These are phyloP conservation scores for Cyclotella atomus DNA, from an alignment of 108 stramenopile species.

Conservation along the genomic window DNA sequence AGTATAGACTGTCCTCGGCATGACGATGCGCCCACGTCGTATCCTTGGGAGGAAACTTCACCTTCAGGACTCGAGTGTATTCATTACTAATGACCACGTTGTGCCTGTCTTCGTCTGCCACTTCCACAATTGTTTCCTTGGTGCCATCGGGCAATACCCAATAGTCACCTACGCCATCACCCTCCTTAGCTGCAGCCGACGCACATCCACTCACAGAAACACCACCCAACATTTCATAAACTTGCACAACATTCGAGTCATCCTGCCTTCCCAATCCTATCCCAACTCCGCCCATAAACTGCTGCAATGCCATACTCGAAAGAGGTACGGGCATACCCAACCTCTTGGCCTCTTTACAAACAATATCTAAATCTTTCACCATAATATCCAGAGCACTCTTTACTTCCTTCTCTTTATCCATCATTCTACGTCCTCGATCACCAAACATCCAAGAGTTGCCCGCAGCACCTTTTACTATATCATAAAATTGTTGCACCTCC, in stretches of 20 bases:
- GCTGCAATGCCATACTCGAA: slow-evolving; percentile 70
- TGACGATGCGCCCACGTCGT: slow-evolving; percentile 75
- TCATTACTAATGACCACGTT: slow-evolving; percentile 57
- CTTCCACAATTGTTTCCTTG: slow-evolving; percentile 64
- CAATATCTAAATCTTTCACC: slow-evolving; percentile 86
- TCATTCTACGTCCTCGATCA: slow-evolving; percentile 76
- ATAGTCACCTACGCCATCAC: slow-evolving; percentile 53
- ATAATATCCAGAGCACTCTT: slow-evolving; percentile 69
- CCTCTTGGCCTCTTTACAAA: slow-evolving; percentile 64
- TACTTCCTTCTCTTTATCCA: slow-evolving; percentile 39
- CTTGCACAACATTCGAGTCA: slow-evolving; percentile 78
- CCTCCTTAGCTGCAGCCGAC: slow-evolving; percentile 13
- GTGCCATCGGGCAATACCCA: slow-evolving; percentile 60
- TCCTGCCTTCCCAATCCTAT: slow-evolving; percentile 67
- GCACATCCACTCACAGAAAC: slow-evolving; percentile 50
- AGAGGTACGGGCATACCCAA: slow-evolving; percentile 65
- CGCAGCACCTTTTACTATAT: slow-evolving; percentile 78
- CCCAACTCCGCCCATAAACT: slow-evolving; percentile 64
- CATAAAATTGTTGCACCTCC: slow-evolving; percentile 70
- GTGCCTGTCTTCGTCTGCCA: slow-evolving; percentile 61
- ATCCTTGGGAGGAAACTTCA: slow-evolving; percentile 59
- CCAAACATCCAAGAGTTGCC: slow-evolving; percentile 81
- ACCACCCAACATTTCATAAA: slow-evolving; percentile 69
- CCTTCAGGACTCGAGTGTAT: slow-evolving; percentile 62
- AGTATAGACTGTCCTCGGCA: slow-evolving; percentile 64